These are phyloP conservation scores for Boletus patriciae DNA, from an alignment of 768 basidiomycete genomes.

Conservation along the genomic window DNA sequence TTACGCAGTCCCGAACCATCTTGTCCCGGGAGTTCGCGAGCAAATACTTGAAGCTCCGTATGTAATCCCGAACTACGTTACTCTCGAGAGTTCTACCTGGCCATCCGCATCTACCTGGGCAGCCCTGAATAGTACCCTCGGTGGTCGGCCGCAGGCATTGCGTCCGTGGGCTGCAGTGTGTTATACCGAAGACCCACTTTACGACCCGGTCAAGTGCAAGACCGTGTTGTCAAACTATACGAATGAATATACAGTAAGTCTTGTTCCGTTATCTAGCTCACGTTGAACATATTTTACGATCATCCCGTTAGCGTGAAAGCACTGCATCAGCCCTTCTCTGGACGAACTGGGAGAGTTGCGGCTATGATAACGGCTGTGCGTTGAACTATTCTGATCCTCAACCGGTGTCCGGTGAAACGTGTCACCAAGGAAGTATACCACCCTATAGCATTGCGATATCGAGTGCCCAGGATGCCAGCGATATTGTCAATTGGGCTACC, in stretches of 20 bases:
- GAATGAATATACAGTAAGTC: constrained; percentile 8
- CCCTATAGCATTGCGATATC: constrained; percentile 18
- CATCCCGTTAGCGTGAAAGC: constrained; percentile 11
- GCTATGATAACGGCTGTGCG: constrained; percentile 13
- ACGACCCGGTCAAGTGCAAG: constrained; percentile 4
- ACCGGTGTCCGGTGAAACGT: constrained; percentile 6
- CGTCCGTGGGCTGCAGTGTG: constrained; percentile 21
- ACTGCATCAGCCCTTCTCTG: constrained; percentile 18
- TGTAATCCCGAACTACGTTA: neutral
- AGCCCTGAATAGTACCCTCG: constrained; percentile 9
- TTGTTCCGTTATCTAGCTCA: neutral
- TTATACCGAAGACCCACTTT: constrained; percentile 7
- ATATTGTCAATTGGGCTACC: constrained; percentile 17
- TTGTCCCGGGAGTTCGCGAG: neutral
- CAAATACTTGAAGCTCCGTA: neutral
- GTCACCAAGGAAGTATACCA: constrained; percentile 17
- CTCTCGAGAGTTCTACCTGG: constrained; percentile 2
- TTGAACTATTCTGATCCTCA: constrained; percentile 21
- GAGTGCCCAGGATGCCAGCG: constrained; percentile 18
- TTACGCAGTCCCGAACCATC: neutral
- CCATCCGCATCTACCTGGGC: constrained; percentile 10
- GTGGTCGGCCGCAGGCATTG: constrained; percentile 10
- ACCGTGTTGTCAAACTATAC: constrained; percentile 13
- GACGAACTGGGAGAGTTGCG: constrained; percentile 23
- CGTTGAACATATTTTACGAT: too few species aligned